Percentiles rank a stretch among this genome's conserved stretches.
Conservation (phyloP, 108 stramenopile genomes). For the Cyclotella distinguenda region DNA sequence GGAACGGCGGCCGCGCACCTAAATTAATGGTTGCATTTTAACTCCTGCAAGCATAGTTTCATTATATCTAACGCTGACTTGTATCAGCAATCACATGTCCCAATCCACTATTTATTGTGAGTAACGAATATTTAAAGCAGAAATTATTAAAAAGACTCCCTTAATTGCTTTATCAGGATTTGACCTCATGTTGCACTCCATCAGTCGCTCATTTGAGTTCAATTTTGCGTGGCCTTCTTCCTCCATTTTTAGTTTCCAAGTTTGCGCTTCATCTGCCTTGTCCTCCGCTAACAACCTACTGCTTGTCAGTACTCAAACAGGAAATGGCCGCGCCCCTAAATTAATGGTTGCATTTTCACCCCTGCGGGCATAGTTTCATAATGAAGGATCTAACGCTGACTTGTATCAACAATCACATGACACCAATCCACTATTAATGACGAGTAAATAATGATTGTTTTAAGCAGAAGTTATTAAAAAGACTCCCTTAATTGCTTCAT, state of each 20-base stretch:
- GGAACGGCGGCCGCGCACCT: conserved; percentile 24
- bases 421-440: no score
- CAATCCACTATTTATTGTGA: no score
- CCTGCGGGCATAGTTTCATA: no score
- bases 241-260: conserved; percentile 42
- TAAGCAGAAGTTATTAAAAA: no score
- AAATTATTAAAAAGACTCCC: no score
- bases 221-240: conserved; percentile 46
- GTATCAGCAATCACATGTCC: no score
- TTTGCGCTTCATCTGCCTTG: conserved; percentile 19
- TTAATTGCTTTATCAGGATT: conserved; percentile 62
- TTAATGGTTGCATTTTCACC: conserved; percentile 28
- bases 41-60: no score
- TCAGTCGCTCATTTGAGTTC: conserved; percentile 57
- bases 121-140: no score
- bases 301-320: conserved; percentile 18
- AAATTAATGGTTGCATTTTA: conserved; percentile 30
- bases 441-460: no score
- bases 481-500: conserved; percentile 62
- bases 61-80: no score
- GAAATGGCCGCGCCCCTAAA: conserved; percentile 25
- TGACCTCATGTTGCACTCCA: conserved; percentile 77
- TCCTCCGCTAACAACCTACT: conserved; percentile 8
- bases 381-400: no score
- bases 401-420: no score